Evolutionary conservation across 2,329 filamentous ascomycete species (phyloP).

Genomic region (Didymella arachidicola): DNA sequence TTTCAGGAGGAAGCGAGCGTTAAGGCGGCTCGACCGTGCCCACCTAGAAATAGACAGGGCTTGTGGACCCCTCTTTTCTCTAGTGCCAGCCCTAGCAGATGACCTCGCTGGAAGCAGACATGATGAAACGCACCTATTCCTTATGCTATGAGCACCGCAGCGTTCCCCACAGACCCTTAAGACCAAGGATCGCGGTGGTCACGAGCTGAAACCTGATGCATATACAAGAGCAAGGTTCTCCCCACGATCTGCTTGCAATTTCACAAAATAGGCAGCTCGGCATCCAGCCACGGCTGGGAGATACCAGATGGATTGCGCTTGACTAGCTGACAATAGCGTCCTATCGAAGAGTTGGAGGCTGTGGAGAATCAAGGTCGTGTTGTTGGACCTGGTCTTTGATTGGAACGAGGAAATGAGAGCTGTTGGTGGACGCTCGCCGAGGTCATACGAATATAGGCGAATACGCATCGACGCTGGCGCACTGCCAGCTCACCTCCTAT

Average conservation of each 20-base stretch:
- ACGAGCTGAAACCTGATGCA: slow-evolving; percentile 9
- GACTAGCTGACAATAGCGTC: slow-evolving; percentile 1
- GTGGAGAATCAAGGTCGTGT: not conserved
- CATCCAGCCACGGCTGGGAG: slow-evolving; percentile 12
- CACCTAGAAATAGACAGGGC: slow-evolving; percentile 10
- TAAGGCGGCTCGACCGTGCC: slow-evolving; percentile 19
- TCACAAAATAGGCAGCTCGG: slow-evolving; percentile 12
- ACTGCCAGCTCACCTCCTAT: slow-evolving; percentile 2
- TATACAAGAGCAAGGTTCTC: slow-evolving; percentile 11
- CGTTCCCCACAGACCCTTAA: slow-evolving; percentile 5
- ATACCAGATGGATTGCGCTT: slow-evolving; percentile 8
- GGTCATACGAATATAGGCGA: slow-evolving; percentile 3
- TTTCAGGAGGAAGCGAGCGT: slow-evolving; percentile 21
- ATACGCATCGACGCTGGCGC: not conserved
- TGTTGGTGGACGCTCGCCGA: slow-evolving; percentile 5
- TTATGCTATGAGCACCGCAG: slow-evolving; percentile 10
- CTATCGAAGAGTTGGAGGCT: slow-evolving; percentile 11
- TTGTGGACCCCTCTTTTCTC: slow-evolving; percentile 17
- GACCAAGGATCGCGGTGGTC: slow-evolving; percentile 16
- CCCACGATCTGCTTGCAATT: slow-evolving; percentile 8
- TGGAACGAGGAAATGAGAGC: slow-evolving; percentile 5
- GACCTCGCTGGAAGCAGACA: slow-evolving; percentile 11
- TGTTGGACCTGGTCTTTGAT: slow-evolving; percentile 8
- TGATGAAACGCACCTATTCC: slow-evolving; percentile 15
- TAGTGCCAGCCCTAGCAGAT: slow-evolving; percentile 11